Percentiles rank a stretch among this genome's conserved stretches.
Evolutionary conservation across 805 yeast genomes (phyloP).

Genomic region (Candida taoyuanica): DNA sequence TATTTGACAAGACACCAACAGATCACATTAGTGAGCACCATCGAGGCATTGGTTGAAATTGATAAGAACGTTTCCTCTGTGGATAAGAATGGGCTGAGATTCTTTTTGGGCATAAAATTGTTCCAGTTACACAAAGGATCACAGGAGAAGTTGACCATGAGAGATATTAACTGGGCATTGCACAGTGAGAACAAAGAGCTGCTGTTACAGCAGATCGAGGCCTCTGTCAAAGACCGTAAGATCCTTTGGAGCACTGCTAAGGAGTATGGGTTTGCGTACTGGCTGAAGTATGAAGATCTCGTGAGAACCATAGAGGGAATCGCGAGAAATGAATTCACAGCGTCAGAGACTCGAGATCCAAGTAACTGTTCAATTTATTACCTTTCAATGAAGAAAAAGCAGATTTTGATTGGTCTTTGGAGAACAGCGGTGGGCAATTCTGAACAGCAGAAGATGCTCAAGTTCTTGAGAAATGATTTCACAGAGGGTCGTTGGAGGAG

Average conservation of each 20-base stretch:
- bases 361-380: conserved; percentile 68
- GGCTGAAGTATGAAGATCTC: conserved; percentile 53
- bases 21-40: conserved; percentile 66
- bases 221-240: conserved; percentile 34
- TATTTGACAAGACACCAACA: conserved; percentile 89
- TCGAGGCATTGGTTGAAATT: conserved; percentile 58
- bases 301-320: conserved; percentile 55
- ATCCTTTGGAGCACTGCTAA: conserved; percentile 58
- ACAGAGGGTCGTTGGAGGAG: conserved; percentile 70
- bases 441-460: conserved; percentile 79
- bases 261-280: conserved; percentile 62
- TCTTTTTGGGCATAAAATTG: conserved; percentile 64
- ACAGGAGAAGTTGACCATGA: conserved; percentile 56
- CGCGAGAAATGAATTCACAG: conserved; percentile 68
- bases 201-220: conserved; percentile 45
- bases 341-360: conserved; percentile 60
- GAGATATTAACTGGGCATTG: conserved; percentile 86
- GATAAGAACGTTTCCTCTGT: conserved; percentile 34
- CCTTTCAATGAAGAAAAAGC: conserved; percentile 73
- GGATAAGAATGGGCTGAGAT: conserved; percentile 60
- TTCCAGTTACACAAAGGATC: conserved; percentile 49
- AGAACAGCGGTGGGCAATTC: conserved; percentile 66
- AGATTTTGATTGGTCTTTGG: conserved; percentile 79
- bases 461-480: conserved; percentile 75
- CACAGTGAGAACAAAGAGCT: conserved; percentile 77